Conservation (phyloP, 176 grass and related monocot genomes). For the Carex kokanica region DNA sequence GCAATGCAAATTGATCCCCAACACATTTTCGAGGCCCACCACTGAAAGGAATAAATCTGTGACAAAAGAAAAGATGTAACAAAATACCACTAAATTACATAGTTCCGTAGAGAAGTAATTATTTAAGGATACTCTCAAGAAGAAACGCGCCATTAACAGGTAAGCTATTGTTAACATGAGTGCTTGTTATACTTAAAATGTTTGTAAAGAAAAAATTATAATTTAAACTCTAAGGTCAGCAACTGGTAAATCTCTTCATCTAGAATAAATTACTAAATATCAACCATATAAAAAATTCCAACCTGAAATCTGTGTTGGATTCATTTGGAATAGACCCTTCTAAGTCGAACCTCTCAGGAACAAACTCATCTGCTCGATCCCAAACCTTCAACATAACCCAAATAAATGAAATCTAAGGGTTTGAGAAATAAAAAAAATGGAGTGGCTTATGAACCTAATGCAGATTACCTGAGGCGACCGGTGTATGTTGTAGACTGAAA, state of each 20-base stretch:
- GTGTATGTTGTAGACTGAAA: constrained; percentile 99
- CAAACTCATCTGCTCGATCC: constrained; percentile 85
- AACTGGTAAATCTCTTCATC: not conserved
- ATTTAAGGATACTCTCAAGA: not conserved
- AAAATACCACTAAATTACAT: constrained; percentile 11
- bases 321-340: constrained; percentile 91
- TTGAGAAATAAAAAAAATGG: not conserved
- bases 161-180: not conserved
- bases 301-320: constrained; percentile 93
- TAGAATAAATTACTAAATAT: not conserved
- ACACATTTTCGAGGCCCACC: constrained; percentile 99
- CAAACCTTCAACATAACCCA: constrained; percentile 55
- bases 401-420: not conserved
- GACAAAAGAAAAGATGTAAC: not conserved
- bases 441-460: constrained; percentile 19
- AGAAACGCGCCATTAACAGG: not conserved
- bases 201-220: not conserved
- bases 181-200: not conserved
- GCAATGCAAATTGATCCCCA: constrained; percentile 91
- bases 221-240: not conserved
- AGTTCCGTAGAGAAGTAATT: not conserved
- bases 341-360: constrained; percentile 85
- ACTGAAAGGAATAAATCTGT: constrained; percentile 93
- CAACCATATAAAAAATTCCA: not conserved
- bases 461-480: constrained; percentile 63